Evolutionary conservation across 2,329 filamentous ascomycete genomes (phyloP), one percentile per base, ranked within the genome.

Genomic region (Fusarium armeniacum): DNA sequence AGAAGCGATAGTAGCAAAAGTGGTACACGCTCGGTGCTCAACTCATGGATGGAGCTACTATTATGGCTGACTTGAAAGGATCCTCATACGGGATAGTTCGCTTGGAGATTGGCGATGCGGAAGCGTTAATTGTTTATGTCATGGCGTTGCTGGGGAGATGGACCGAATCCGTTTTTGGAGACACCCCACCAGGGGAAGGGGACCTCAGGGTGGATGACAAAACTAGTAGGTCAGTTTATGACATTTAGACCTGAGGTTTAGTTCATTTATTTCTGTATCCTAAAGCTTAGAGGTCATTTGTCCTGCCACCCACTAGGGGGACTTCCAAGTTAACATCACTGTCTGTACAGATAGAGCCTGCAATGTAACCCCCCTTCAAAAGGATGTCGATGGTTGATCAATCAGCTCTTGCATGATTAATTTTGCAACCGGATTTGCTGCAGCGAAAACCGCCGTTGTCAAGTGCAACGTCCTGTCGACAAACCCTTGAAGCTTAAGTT

Each of bases 71-170:
- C 61, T 71, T 72, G 60, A 44, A 44, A 63, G 51, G 58, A 50
- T 40, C 69, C 70, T 68, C 58, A 72, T 68, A 53, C 33, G 60
- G 62, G 61, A 69, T 73, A 75, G 70, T 62, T 65, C 59, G 58
- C 52, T 51, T 70, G 55, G 51, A 72, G 65, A 74, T 74, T 74
- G 73, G 61, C 68, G 73, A 75, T 67, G 71, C 57, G 58, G 28
- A 43, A 63, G 62, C 59, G 65, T 73, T 70, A 36, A 44, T 65
- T 75, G 73, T 75, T 75, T 75, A 74, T 62, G 58, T 57, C 33
- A 49, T 41, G 15, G 1, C 36, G 51, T 75, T 73, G 73, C 70
- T 24, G 50, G 60, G 72, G 70, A 56, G 49, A 75, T 62, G 35
- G 3, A 13, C 8, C 30, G 26, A 43, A 40, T 46, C 49, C 46